Conservation (phyloP, 352 stramenopile genomes). For the Phytophthora macrochlamydospora region DNA sequence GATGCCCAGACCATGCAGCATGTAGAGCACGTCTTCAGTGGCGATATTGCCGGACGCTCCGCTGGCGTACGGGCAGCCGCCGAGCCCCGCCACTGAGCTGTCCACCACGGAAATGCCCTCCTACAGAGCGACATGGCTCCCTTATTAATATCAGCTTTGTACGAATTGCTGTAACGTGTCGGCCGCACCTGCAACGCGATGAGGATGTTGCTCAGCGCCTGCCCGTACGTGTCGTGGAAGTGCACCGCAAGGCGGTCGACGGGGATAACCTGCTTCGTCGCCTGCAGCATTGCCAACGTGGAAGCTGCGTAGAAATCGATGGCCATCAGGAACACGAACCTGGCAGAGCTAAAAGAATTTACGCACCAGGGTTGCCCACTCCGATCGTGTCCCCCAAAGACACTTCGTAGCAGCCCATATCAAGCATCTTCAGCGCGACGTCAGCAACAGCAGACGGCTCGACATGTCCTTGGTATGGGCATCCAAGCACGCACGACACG, state of each 20-base stretch:
- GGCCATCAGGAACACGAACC: not conserved
- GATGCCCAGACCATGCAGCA: slow-evolving; percentile 95
- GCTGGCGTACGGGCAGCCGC: slow-evolving; percentile 96
- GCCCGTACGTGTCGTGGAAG: slow-evolving; percentile 98
- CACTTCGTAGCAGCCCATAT: slow-evolving; percentile 96
- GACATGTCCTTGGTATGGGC: slow-evolving; percentile 94
- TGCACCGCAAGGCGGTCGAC: slow-evolving; percentile 93
- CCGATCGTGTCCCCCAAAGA: slow-evolving; percentile 95
- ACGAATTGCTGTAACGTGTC: no score
- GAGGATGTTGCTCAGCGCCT: slow-evolving; percentile 96
- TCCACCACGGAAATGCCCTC: slow-evolving; percentile 94
- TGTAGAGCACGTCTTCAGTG: slow-evolving; percentile 98
- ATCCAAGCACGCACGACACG: slow-evolving; percentile 96
- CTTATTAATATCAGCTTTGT: no score
- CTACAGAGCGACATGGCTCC: slow-evolving; percentile 35
- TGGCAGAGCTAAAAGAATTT: not conserved
- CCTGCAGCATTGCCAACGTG: slow-evolving; percentile 82
- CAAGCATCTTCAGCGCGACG: slow-evolving; percentile 85
- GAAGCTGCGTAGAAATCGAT: slow-evolving; percentile 47
- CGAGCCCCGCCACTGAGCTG: slow-evolving; percentile 95
- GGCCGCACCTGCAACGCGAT: slow-evolving; percentile 76
- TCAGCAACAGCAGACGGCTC: slow-evolving; percentile 80
- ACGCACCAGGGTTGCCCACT: slow-evolving; percentile 84
- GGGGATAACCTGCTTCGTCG: slow-evolving; percentile 78
- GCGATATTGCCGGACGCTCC: slow-evolving; percentile 97